Evolutionary conservation across 2,329 filamentous ascomycete species (phyloP), one percentile per base, ranked within the genome.

Genomic region (Fusarium sp.): DNA sequence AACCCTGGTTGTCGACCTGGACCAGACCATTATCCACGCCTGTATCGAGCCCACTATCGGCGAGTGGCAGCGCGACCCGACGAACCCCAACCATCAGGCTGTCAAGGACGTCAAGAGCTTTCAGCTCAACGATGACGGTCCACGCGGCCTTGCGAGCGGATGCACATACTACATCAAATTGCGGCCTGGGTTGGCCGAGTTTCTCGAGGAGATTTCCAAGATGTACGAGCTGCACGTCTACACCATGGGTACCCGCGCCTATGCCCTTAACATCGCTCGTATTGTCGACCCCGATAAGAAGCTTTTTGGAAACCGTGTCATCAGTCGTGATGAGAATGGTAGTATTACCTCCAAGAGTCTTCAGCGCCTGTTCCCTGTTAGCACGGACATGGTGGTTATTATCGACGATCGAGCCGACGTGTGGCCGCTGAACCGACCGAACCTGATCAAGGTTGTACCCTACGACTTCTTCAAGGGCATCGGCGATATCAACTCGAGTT

Each of bases 401-500:
- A 99, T 99, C 74, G 97, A 99, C 81, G 97, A 99, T 83, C 91
- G 97, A 76, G 95, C 95, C 63, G 97, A 99, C 81, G 96, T 99
- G 9, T 99, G 97, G 97, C 91, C 91, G 2, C 91, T 92, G 76
- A 98, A 98, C 88, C 93, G 93, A 76, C 90, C 93, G 6, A 98
- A 99, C 79, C 89, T 99, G 38, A 95, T 99, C 85, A 98, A 97
- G 81, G 97, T 99, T 37, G 92, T 92, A 2, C 95, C 96, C 0
- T 99, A 98, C 82, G 96, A 98, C 82, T 99, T 99, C 84, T 99
- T 98, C 85, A 94, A 97, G 66, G 97, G 97, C 17, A 98, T 98
- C 72, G 97, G 97, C 71, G 97, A 99, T 82, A 99, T 99, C 86
- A 99, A 99, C 85, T 97, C 96, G 14, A 98, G 94, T 80, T 99